Evolutionary conservation across 805 yeast genomes (phyloP).

Genomic region (Ogataea dorogensis): DNA sequence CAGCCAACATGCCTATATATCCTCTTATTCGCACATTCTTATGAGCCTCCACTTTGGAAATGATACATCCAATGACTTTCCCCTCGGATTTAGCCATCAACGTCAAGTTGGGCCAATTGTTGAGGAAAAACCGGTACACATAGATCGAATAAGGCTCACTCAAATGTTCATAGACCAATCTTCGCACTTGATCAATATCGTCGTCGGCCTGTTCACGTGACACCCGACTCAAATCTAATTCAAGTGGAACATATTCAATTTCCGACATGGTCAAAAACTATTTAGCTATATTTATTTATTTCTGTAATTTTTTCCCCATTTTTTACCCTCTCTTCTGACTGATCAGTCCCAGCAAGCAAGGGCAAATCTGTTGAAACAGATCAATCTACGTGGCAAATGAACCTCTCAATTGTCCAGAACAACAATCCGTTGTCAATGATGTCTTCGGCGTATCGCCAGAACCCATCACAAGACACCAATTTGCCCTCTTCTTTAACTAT

Average conservation of each 20-base stretch:
- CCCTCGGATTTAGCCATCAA: constrained; percentile 51
- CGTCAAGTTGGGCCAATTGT: constrained; percentile 88
- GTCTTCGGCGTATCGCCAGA: constrained; percentile 26
- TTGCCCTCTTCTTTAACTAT: constrained; percentile 28
- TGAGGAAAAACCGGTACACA: constrained; percentile 86
- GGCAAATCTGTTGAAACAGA: constrained; percentile 6
- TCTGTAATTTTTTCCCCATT: constrained; percentile 6
- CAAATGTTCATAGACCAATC: constrained; percentile 66
- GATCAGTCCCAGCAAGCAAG: constrained; percentile 9
- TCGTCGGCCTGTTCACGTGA: constrained; percentile 23
- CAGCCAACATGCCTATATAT: constrained; percentile 95
- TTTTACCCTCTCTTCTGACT: constrained; percentile 11
- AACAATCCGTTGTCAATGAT: constrained; percentile 29
- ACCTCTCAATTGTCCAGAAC: constrained; percentile 20
- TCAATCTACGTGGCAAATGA: constrained; percentile 10
- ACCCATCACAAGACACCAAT: constrained; percentile 13
- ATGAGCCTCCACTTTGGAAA: constrained; percentile 79
- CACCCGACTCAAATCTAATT: constrained; percentile 19
- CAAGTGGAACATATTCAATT: constrained; percentile 23
- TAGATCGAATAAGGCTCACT: constrained; percentile 94
- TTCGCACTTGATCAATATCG: constrained; percentile 51
- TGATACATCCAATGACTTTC: constrained; percentile 73
- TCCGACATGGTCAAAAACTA: constrained; percentile 7
- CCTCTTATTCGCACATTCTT: constrained; percentile 75
- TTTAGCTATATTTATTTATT: constrained; percentile 1